Percentiles rank a stretch among this genome's conserved stretches.
phyloP scores from a whole-genome alignment of 2,329 filamentous ascomycete genomes.

The Epichloe hybrida region DNA sequence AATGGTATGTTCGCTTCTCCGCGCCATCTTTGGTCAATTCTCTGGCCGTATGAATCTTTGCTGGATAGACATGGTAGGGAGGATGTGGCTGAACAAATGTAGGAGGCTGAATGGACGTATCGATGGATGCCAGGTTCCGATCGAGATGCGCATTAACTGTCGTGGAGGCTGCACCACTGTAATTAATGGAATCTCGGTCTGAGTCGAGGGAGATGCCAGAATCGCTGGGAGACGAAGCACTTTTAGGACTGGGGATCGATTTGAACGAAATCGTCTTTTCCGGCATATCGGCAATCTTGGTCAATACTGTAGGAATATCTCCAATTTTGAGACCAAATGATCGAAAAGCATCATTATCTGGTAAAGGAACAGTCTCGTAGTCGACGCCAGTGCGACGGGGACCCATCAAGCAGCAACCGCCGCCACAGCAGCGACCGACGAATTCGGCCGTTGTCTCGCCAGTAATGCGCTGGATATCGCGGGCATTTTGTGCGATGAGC shows the following conservation, averaged over 20 bases:
- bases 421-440: slow-evolving; percentile 50
- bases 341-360: slow-evolving; percentile 75
- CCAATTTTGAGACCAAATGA: slow-evolving; percentile 66
- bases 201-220: slow-evolving; percentile 32
- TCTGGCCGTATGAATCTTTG: slow-evolving; percentile 71
- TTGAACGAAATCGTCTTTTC: slow-evolving; percentile 61
- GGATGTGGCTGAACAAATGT: slow-evolving; percentile 88
- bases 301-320: slow-evolving; percentile 59
- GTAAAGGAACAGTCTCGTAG: slow-evolving; percentile 42
- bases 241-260: slow-evolving; percentile 30
- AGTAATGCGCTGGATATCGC: slow-evolving; percentile 49
- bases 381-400: slow-evolving; percentile 32
- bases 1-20: slow-evolving; percentile 95
- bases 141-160: slow-evolving; percentile 11
- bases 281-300: slow-evolving; percentile 57
- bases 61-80: slow-evolving; percentile 81
- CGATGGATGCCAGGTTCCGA: slow-evolving; percentile 21
- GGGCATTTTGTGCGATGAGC: slow-evolving; percentile 49
- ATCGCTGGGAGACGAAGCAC: slow-evolving; percentile 30
- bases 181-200: slow-evolving; percentile 14
- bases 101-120: slow-evolving; percentile 60
- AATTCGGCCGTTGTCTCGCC: slow-evolving; percentile 49
- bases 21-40: slow-evolving; percentile 80
- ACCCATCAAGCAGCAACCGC: slow-evolving; percentile 45
- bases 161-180: slow-evolving; percentile 17